Evolutionary conservation across 2,329 filamentous ascomycete genomes (phyloP).

Genomic region (Paecilomyces sp.): DNA sequence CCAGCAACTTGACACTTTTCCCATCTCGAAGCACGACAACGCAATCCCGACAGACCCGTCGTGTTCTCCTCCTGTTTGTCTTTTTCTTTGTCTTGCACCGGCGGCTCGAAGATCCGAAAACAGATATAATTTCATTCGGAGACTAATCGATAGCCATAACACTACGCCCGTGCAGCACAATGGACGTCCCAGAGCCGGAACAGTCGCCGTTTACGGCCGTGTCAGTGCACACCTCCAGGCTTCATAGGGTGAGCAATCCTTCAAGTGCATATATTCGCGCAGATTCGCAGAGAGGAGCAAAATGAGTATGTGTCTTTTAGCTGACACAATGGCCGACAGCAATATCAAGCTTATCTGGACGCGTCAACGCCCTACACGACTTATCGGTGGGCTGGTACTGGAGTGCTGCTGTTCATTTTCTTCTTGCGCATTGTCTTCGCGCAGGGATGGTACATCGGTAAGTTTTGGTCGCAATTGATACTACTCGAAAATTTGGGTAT

Average conservation of each 20-base stretch:
- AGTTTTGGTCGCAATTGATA: conserved; percentile 12
- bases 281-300: not conserved
- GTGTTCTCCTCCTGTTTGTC: not conserved
- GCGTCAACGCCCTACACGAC: conserved; percentile 82
- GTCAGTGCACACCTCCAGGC: conserved; percentile 64
- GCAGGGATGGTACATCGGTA: conserved; percentile 99
- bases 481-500: not conserved
- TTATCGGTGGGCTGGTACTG: conserved; percentile 90
- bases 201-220: conserved; percentile 89
- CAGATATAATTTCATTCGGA: not conserved
- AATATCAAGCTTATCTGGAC: conserved; percentile 92
- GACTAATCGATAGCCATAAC: not conserved
- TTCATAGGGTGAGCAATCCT: conserved; percentile 33
- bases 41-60: not conserved
- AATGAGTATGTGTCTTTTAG: not conserved
- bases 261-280: not conserved
- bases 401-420: conserved; percentile 66
- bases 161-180: conserved; percentile 30
- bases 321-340: conserved; percentile 43
- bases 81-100: not conserved
- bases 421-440: conserved; percentile 82
- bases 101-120: not conserved
- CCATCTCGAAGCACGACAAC: not conserved
- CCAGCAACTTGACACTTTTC: not conserved
- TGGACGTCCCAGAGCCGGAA: conserved; percentile 84